Percentiles rank a stretch among this genome's conserved stretches.
phyloP scores from a whole-genome alignment of 2,329 filamentous ascomycete genomes.

The Epichloe coenophiala region DNA sequence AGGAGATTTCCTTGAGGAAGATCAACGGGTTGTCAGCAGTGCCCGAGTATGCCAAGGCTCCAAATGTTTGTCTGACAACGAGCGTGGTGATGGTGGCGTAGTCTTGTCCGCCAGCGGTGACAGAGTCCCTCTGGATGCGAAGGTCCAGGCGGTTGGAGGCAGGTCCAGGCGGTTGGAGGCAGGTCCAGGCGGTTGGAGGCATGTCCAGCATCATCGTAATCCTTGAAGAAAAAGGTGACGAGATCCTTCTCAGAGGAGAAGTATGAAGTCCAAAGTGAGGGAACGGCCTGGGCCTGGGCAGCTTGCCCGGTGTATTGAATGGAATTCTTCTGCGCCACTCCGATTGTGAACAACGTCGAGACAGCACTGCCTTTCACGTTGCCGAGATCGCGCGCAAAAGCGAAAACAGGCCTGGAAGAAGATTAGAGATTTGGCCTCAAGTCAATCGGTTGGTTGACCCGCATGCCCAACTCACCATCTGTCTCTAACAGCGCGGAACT shows the following conservation, averaged over 20 bases:
- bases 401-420: conserved; percentile 56
- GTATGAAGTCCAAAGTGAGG: conserved; percentile 68
- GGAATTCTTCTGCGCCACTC: conserved; percentile 63
- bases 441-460: background rate
- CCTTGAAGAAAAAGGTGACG: conserved; percentile 61
- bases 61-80: conserved; percentile 70
- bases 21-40: conserved; percentile 56
- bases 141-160: conserved; percentile 53
- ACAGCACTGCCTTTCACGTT: conserved; percentile 23
- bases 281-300: conserved; percentile 46
- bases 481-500: conserved; percentile 35
- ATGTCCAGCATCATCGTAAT: conserved; percentile 48
- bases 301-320: conserved; percentile 61
- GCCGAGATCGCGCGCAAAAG: conserved; percentile 52
- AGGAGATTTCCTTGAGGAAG: conserved; percentile 83
- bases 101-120: conserved; percentile 54
- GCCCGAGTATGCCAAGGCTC: conserved; percentile 59
- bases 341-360: conserved; percentile 57
- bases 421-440: conserved; percentile 1
- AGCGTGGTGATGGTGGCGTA: conserved; percentile 67
- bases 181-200: too few relatives aligned
- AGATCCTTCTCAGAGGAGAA: conserved; percentile 44
- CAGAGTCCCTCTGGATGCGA: conserved; percentile 53
- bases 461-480: conserved; percentile 16
- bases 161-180: too few relatives aligned